Conservation (phyloP, 805 yeast genomes). For the Saccharomyces mikatae region DNA sequence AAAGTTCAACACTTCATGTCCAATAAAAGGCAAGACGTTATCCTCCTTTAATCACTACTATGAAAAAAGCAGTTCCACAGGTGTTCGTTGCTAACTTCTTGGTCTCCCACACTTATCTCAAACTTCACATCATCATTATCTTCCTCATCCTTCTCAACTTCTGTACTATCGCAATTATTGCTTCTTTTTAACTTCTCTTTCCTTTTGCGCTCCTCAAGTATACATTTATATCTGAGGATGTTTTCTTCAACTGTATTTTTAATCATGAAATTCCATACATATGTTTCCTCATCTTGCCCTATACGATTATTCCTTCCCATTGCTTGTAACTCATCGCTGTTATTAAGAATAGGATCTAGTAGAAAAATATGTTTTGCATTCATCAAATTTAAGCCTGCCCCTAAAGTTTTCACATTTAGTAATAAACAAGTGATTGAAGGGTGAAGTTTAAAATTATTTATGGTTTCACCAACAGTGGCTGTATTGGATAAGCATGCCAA, state of each 20-base stretch:
- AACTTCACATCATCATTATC: constrained; percentile 17
- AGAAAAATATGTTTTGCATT: constrained; percentile 89
- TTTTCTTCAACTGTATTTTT: constrained; percentile 83
- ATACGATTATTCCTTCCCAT: constrained; percentile 86
- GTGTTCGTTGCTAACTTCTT: constrained; percentile 24
- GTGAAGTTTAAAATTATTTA: constrained; percentile 51
- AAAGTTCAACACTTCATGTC: not conserved
- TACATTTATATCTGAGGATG: constrained; percentile 41
- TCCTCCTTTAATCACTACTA: not conserved
- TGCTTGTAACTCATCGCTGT: constrained; percentile 84
- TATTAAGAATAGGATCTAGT: constrained; percentile 87
- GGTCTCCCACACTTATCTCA: constrained; percentile 23
- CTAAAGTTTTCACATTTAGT: constrained; percentile 76
- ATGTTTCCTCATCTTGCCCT: constrained; percentile 76
- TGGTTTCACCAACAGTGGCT: constrained; percentile 17
- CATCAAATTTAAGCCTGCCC: constrained; percentile 82
- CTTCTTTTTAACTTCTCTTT: not conserved
- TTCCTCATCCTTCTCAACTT: constrained; percentile 3
- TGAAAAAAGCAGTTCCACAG: constrained; percentile 27
- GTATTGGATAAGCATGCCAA: constrained; percentile 41
- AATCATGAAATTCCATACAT: constrained; percentile 87
- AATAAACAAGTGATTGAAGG: constrained; percentile 71
- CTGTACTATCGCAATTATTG: not conserved
- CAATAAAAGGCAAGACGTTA: not conserved
- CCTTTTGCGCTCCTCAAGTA: constrained; percentile 18